A percentile compares a stretch with the other conserved stretches of the same genome.
Evolutionary conservation across 768 basidiomycete genomes (phyloP).

Genomic region (Coprinopsis marcescibilis): DNA sequence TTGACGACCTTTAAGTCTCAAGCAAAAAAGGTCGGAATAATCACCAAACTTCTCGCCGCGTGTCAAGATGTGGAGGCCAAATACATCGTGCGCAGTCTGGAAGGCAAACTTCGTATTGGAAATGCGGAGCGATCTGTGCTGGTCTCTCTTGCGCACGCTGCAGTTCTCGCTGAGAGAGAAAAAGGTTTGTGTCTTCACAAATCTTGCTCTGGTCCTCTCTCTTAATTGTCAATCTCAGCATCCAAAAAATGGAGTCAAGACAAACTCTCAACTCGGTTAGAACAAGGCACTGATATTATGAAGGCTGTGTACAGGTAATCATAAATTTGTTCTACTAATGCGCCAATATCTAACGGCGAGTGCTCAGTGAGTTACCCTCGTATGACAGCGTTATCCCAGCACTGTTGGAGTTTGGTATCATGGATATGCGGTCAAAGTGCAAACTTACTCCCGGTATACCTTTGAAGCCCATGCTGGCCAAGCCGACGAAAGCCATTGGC

Average conservation of each 20-base stretch:
- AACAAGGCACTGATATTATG: slow-evolving; percentile 69
- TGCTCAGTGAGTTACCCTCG: slow-evolving; percentile 72
- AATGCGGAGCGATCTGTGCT: slow-evolving; percentile 96
- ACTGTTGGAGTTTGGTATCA: slow-evolving; percentile 72
- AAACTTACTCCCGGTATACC: slow-evolving; percentile 95
- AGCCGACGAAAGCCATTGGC: slow-evolving; percentile 97
- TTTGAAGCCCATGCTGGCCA: slow-evolving; percentile 97
- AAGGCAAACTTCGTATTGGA: slow-evolving; percentile 96
- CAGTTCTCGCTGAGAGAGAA: slow-evolving; percentile 76
- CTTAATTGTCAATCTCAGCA: slow-evolving; percentile 32
- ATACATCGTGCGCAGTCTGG: slow-evolving; percentile 91
- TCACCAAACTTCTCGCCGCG: slow-evolving; percentile 88
- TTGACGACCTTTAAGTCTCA: slow-evolving; percentile 58
- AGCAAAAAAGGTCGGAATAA: slow-evolving; percentile 90
- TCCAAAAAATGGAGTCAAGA: slow-evolving; percentile 73
- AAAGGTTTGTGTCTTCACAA: slow-evolving; percentile 29
- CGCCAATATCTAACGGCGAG: slow-evolving; percentile 22
- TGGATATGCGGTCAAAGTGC: slow-evolving; percentile 64
- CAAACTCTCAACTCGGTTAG: slow-evolving; percentile 63
- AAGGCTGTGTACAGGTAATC: slow-evolving; percentile 94
- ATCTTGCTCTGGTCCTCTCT: slow-evolving; percentile 1
- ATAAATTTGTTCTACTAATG: neutral
- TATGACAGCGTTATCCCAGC: slow-evolving; percentile 93
- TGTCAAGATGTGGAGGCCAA: slow-evolving; percentile 93
- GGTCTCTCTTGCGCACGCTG: slow-evolving; percentile 89